Conservation (phyloP, 306 rosid species). For the Cucurbita maxima region DNA sequence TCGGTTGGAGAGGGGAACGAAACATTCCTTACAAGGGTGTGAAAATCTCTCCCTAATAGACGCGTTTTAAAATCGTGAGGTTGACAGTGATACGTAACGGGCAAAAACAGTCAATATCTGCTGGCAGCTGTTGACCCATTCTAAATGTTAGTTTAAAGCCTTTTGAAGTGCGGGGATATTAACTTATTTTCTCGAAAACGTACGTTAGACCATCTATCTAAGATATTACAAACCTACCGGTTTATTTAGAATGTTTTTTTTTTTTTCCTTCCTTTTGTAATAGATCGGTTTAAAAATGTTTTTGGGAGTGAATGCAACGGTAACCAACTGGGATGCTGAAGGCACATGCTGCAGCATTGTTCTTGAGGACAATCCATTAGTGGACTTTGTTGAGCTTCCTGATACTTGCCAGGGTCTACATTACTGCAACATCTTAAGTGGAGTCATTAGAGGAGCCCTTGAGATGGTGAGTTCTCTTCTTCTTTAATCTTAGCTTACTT, state of each 20-base stretch:
- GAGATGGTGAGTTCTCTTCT: slow-evolving; percentile 63
- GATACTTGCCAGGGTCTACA: slow-evolving; percentile 87
- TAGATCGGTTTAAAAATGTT: slow-evolving; percentile 95
- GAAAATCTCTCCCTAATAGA: no score
- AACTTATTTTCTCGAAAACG: not conserved
- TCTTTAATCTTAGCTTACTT: not conserved
- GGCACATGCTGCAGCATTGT: slow-evolving; percentile 84
- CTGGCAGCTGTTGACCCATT: no score
- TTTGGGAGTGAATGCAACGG: slow-evolving; percentile 88
- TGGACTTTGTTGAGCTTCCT: slow-evolving; percentile 96
- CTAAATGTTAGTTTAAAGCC: not conserved
- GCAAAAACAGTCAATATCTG: no score
- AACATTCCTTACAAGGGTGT: no score
- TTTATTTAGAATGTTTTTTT: no score
- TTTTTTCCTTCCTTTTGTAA: not conserved
- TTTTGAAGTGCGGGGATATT: not conserved
- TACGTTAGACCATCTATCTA: no score
- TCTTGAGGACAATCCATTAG: slow-evolving; percentile 94
- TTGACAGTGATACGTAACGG: no score
- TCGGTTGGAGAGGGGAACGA: no score
- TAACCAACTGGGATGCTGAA: slow-evolving; percentile 87
- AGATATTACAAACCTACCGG: no score
- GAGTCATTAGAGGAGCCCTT: slow-evolving; percentile 90
- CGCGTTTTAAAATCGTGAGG: no score
- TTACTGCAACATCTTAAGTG: slow-evolving; percentile 88